Base-by-base conservation (phyloP, 108 stramenopile genomes). In the Cylindrotheca closterium region DNA sequence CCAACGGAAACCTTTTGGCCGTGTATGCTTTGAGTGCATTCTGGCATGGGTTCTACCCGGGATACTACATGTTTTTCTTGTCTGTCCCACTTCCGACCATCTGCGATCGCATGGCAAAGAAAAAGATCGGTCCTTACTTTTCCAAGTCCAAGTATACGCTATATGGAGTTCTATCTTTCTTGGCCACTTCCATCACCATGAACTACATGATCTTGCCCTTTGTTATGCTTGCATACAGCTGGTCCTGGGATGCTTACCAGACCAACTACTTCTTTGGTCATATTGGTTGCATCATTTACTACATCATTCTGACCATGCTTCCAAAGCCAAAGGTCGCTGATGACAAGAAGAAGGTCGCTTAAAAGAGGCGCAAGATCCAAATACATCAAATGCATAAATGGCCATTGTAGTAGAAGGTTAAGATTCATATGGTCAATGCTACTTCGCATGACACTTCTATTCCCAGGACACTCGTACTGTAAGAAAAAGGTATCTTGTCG, bases 31-130 rank as follows among this genome's bases (percentile, higher is more conserved):
- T 94, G 74, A 86, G 84, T 53, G 95, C 97, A 17, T 93, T 97
- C 74, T 97, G 97, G 97, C 97, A 97, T 67, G 97, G 97, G 17
- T 96, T 97, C 68, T 97, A 97, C 79, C 97, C 97, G 3, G 97
- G 97, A 2, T 97, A 97, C 81, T 96, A 95, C 82, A 57, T 96
- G 26, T 96, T 96, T 68, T 96, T 96, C 81, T 47, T 96, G 53
- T 89, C 88, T n/a, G 83, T 95, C 49, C 94, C 94, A 24, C 49
- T 95, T 30, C 30, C 87, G 26, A 82, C 94, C 30, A 70, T 86
- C 49, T 87, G 86, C 51, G 94, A 95, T 60, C 81, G 94, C 47
- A 58, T 92, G 67, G 94, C 87, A 47, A 78, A 84, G 73, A 95
- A 95, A 64, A 95, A 92, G 73, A 66, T 95, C 23, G 73, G 81